Conservation (phyloP, 768 basidiomycete species). For the Mycena chlorophos region DNA sequence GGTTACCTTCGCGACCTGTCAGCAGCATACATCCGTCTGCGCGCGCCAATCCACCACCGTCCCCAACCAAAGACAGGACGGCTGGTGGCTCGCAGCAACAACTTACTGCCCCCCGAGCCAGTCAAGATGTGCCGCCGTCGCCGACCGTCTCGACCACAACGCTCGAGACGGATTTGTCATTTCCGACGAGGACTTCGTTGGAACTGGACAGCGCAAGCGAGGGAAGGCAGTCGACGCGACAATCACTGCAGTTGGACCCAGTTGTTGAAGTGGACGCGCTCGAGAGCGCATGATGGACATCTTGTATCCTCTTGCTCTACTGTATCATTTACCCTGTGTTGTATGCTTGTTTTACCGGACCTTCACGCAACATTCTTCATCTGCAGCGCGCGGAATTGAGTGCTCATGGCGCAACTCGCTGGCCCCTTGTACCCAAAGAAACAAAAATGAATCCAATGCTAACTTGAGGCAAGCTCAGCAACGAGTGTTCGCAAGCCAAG, state of each 20-base stretch:
- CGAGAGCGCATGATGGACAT: too few species aligned
- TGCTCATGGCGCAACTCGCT: too few species aligned
- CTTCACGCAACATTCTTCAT: too few species aligned
- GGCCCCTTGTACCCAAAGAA: too few species aligned
- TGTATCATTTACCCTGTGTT: too few species aligned
- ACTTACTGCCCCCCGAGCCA: slow-evolving; percentile 27
- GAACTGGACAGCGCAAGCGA: slow-evolving; percentile 18
- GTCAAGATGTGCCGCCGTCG: slow-evolving; percentile 15
- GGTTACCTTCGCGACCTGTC: slow-evolving; percentile 64
- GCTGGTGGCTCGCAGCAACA: slow-evolving; percentile 6
- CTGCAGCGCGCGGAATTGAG: too few species aligned
- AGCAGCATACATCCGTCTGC: slow-evolving; percentile 80
- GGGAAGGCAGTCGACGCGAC: slow-evolving; percentile 13
- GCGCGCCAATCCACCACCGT: slow-evolving; percentile 47
- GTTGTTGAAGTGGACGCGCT: too few species aligned
- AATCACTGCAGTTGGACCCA: slow-evolving; percentile 18
- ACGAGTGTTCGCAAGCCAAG: slow-evolving; percentile 52
- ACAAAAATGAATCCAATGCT: too few species aligned
- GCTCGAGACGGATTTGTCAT: slow-evolving; percentile 17
- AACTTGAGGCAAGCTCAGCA: slow-evolving; percentile 38
- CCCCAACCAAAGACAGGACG: slow-evolving; percentile 47
- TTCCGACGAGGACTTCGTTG: slow-evolving; percentile 7
- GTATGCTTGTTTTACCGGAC: too few species aligned
- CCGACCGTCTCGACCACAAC: slow-evolving; percentile 17
- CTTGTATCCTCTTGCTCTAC: too few species aligned